These are phyloP conservation scores for Malus hybrid DNA, from an alignment of 331 rosid genomes.

Conservation along the genomic window DNA sequence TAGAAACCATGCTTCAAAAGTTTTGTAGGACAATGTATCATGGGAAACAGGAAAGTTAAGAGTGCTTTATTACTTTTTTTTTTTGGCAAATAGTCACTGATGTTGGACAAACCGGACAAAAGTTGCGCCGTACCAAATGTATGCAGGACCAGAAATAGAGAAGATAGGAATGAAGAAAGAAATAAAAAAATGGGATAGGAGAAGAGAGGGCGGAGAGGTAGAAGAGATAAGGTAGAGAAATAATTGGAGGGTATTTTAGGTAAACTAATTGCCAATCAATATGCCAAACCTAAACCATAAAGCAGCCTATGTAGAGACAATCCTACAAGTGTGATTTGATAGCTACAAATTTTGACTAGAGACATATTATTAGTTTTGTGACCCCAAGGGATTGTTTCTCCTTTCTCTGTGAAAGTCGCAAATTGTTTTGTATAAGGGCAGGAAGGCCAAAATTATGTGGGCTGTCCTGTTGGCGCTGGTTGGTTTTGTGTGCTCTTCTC, in stretches of 20 bases:
- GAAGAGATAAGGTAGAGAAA: background rate
- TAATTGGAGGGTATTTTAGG: background rate
- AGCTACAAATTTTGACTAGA: background rate
- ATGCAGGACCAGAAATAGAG: background rate
- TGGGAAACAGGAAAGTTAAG: background rate
- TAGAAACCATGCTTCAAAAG: no score
- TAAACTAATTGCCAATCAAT: background rate
- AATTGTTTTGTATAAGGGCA: background rate
- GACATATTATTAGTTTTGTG: background rate
- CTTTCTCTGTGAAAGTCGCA: background rate
- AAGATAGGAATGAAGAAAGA: background rate
- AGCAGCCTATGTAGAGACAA: background rate
- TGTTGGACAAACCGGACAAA: background rate
- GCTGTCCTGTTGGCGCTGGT: background rate
- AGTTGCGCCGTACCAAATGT: background rate
- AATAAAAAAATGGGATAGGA: background rate
- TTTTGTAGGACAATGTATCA: no score
- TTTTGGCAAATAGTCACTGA: background rate
- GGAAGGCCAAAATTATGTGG: background rate
- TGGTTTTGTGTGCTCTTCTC: background rate
- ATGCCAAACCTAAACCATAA: background rate
- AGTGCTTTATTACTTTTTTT: background rate
- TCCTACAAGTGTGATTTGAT: background rate
- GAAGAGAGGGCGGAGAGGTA: background rate
- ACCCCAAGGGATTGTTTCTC: background rate